Evolutionary conservation across 768 basidiomycete genomes (phyloP), one percentile per base, ranked within the genome.

Genomic region (Nevesoporus exiguus): DNA sequence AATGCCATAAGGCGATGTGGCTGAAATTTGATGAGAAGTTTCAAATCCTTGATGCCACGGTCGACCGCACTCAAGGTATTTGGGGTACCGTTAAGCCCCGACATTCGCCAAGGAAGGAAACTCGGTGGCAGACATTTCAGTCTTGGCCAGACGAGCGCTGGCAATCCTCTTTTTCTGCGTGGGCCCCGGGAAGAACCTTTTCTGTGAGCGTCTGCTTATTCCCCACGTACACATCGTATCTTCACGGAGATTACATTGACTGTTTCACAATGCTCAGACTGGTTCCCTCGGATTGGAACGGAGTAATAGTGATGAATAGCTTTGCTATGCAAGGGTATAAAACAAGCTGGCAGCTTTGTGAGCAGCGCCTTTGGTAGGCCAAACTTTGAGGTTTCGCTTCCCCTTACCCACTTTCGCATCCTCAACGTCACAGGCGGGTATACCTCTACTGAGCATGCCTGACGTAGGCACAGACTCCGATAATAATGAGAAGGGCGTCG

Each of bases 401-500:
- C 39, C 25, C n/a, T 42, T 36, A 31, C 37, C 10, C 22, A 6
- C 7, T n/a, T n/a, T 37, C 19, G 39, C 7, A 9, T 10, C 7
- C n/a, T 40, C 30, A n/a, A 17, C 30, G 15, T 45, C n/a, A 3
- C 36, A 7, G 25, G 39, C 27, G 19, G 19, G 39, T 19, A 66
- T 66, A 59, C 17, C 45, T 19, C 43, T 55, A 36, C 56, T 51
- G 7, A 46, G 37, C 36, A 48, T 11, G 40, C 39, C 17, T 22
- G 49, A 49, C 37, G 40, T 22, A 34, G 42, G 61, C 25, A 49
- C 29, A 7, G 47, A 49, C 19, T 24, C 8, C 11, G 30, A 44
- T 37, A 19, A 46, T 15, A 46, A 57, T 17, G 59, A 63, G 43
- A 67, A 67, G 29, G 41, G 15, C 5, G 8, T 7, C 13, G 21